Evolutionary conservation across 2,329 filamentous ascomycete species (phyloP), one percentile per base, ranked within the genome.

Genomic region (Penicillium sp.): DNA sequence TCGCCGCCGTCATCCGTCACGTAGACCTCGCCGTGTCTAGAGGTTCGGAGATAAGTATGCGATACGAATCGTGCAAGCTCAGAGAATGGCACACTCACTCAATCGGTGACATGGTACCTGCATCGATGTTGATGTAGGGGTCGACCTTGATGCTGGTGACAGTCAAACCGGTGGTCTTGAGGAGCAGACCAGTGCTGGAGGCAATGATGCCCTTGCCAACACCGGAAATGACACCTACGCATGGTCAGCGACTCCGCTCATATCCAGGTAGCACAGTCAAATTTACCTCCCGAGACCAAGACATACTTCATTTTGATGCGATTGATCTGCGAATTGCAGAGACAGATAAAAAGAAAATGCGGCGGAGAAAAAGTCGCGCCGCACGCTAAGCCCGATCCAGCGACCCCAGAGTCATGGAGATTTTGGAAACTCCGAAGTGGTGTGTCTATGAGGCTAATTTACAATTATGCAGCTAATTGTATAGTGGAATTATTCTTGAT

Each of bases 1-100:
- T 89, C 87, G 59, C 87, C 87, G 56, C 88, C 88, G 64, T 93
- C 89, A 61, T 88, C 83, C 50, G 93, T 80, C 42, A 96, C 91
- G 66, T 92, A 95, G 59, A 87, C 86, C 74, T 95, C 91, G 58
- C 91, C 91, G 67, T 95, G 89, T 70, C 84, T 87, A 25, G 15
- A 29, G 25, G 13, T 29, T 47, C 43, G 46, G 32, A 23, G n/a
- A 15, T 35, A 23, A 29, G 31, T 23, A 23, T 42, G 27, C 15
- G 29, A 28, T 7, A 20, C 15, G 15, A 12, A 38, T 43, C 38
- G 27, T 28, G 18, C 27, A 46, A 24, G 41, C 35, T 41, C 27
- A 23, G 46, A 39, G 24, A 23, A 44, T 38, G 10, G 35, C 37
- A n/a, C 15, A 57, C 58, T 58, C 39, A 60, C 59, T 62, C 58